These are phyloP conservation scores for Tricharina praecox DNA, from an alignment of 495 filamentous ascomycete species.

Conservation along the genomic window DNA sequence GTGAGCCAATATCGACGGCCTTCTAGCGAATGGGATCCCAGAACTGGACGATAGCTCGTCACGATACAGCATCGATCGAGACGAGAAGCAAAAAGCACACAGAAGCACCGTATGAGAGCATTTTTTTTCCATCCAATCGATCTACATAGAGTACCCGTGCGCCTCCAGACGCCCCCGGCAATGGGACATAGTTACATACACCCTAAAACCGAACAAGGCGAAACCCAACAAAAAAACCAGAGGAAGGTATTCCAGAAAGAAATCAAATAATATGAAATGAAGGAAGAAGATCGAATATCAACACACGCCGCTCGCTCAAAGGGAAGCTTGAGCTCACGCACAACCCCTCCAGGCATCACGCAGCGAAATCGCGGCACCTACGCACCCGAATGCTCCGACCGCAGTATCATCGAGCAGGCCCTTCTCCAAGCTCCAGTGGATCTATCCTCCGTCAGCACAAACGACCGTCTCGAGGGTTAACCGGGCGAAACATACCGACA, in stretches of 20 bases:
- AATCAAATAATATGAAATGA: not conserved
- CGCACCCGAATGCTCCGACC: slow-evolving; percentile 46
- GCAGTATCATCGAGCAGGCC: slow-evolving; percentile 42
- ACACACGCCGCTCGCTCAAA: not conserved
- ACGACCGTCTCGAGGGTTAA: slow-evolving; percentile 3
- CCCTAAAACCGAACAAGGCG: too few relatives aligned
- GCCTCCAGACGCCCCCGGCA: too few relatives aligned
- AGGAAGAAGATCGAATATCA: not conserved
- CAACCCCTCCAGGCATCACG: slow-evolving; percentile 44
- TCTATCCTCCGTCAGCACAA: slow-evolving; percentile 16
- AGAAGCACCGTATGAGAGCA: too few relatives aligned
- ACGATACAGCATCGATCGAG: too few relatives aligned
- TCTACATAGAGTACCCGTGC: too few relatives aligned
- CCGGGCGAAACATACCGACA: slow-evolving; percentile 33
- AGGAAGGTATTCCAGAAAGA: slow-evolving; percentile 1
- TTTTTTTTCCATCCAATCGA: too few relatives aligned
- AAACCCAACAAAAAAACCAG: slow-evolving; percentile 9
- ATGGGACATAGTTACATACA: too few relatives aligned
- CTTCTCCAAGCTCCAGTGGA: slow-evolving; percentile 69
- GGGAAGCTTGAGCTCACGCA: slow-evolving; percentile 9
- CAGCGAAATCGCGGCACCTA: slow-evolving; percentile 52
- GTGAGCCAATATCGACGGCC: too few relatives aligned
- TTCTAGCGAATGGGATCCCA: too few relatives aligned
- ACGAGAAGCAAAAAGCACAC: too few relatives aligned
- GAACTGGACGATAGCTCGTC: too few relatives aligned